Base-by-base conservation (phyloP, 2,329 filamentous ascomycete species). In the Fusarium camptoceras region DNA sequence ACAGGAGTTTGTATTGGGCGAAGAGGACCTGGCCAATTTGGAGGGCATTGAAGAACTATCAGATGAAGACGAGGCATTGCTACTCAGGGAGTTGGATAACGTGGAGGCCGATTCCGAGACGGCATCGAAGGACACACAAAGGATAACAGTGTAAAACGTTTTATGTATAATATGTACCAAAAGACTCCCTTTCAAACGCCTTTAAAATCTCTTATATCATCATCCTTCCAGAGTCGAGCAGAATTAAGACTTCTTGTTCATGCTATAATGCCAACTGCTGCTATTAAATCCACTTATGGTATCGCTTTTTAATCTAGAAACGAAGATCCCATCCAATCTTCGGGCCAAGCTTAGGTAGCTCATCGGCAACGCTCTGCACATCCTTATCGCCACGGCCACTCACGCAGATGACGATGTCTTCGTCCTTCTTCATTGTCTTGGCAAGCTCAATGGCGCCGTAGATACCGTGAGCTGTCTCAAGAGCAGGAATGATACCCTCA, bases 361-460 rank as follows among this genome's bases (percentile, higher is more conserved):
- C 94, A 77, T 99, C 96, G 1, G 96, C 96, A 54, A 99, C 95
- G 76, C 93, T 97, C 88, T 99, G 94, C 63, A 99, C 96, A 78
- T 99, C 96, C 89, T 99, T 99, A 82, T 99, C 96, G 68, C 96
- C 96, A 74, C 96, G 87, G 11, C 96, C 96, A 77, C 92, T 97
- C 39, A 99, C 81, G 82, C 95, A 98, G 68, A 99, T 94, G 64
- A 99, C 95, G 28, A 99, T 83, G 77, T 98, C 94, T 82, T 98
- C 84, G 55, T 88, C 94, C 83, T 94, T 93, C 72, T 87, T 86
- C 93, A 98, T 94, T 61, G 91, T 93, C 89, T 97, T 98, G 66
- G 95, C 95, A 63, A 98, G 83, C 83, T 98, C 89, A 62, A 98
- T 84, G 14, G 93, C 94, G 16, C 94, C 96, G 75, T 87, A 98